Evolutionary conservation across 371 early-diverging fungal genomes (phyloP), one percentile per base, ranked within the genome.

Genomic region (Actinomortierella ambigua): DNA sequence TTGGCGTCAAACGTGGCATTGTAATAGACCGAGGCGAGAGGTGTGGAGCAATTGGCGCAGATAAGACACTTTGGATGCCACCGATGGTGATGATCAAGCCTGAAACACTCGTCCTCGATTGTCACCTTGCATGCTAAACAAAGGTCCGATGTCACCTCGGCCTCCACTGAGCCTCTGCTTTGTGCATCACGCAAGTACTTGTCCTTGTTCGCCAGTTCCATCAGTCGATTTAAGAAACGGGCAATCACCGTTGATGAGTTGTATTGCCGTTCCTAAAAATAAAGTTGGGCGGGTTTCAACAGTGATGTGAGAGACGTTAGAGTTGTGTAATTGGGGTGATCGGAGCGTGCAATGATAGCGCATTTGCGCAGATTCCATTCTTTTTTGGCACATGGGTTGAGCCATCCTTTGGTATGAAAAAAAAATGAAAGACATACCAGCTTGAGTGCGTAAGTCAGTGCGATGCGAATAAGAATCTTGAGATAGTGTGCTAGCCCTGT

Each of bases 401-500:
- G n/a, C n/a, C n/a, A n/a, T n/a, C n/a, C n/a, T n/a, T 11, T 34
- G 7, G 7, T 11, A 4, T 11, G 7, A 4, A 34, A 34, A 34
- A 34, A 43, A 55, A 43, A 34, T 34, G 34, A 6, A 34, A n/a
- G 22, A 47, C 61, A 73, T 82, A 94, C 95, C 69, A 96, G 81
- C 64, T 86, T 84, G 28, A 98, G 76, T 0, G 96, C 93, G 6
- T 96, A 94, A 18, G 88, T 92, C 41, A 98, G 77, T 8, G 95
- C 95, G 15, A 93, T 85, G 5, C 96, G 88, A 59, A 97, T 96
- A 54, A 97, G 69, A 18, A 91, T 86, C 75, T 98, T 98, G 20
- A 98, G 82, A 54, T 89, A 90, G 56, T 95, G 98, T 4, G 98
- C 99, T 7, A 98, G 81, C 17, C 91, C 90, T 49, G 98, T 95